Evolutionary conservation across 768 basidiomycete species (phyloP).

Genomic region (Boletus subcaerulescens): DNA sequence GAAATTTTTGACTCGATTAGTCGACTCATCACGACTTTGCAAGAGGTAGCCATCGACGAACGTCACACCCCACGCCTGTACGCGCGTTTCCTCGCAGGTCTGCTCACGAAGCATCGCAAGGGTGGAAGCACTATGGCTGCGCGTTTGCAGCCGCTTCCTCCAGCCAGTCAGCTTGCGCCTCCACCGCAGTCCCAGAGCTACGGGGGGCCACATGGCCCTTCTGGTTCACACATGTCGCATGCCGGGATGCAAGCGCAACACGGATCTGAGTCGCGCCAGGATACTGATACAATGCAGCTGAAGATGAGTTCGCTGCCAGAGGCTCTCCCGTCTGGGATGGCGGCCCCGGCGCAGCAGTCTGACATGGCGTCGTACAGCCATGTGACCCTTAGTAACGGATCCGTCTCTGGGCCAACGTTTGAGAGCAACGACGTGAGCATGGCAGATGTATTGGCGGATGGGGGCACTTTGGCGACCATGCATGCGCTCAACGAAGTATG

Average conservation of each 20-base stretch:
- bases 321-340: neutral
- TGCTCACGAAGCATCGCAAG: slow-evolving; percentile 65
- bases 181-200: slow-evolving; percentile 13
- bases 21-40: slow-evolving; percentile 66
- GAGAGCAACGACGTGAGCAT: slow-evolving; percentile 22
- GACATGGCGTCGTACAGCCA: slow-evolving; percentile 44
- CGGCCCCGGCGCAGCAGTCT: slow-evolving; percentile 13
- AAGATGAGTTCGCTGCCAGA: slow-evolving; percentile 13
- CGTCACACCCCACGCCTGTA: slow-evolving; percentile 79
- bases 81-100: slow-evolving; percentile 73
- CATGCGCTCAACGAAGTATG: slow-evolving; percentile 67
- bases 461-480: slow-evolving; percentile 68
- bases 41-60: slow-evolving; percentile 77
- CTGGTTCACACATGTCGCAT: slow-evolving; percentile 24
- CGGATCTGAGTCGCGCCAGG: slow-evolving; percentile 17
- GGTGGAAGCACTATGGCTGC: slow-evolving; percentile 53
- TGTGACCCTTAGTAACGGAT: slow-evolving; percentile 15
- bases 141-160: slow-evolving; percentile 50
- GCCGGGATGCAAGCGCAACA: slow-evolving; percentile 11
- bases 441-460: slow-evolving; percentile 35
- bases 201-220: slow-evolving; percentile 29
- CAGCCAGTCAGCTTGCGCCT: slow-evolving; percentile 34
- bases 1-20: slow-evolving; percentile 73
- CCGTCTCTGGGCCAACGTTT: neutral
- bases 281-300: slow-evolving; percentile 32